Base-by-base conservation (phyloP, 1,284 basidiomycete genomes). In the Polyporus tsugae region DNA sequence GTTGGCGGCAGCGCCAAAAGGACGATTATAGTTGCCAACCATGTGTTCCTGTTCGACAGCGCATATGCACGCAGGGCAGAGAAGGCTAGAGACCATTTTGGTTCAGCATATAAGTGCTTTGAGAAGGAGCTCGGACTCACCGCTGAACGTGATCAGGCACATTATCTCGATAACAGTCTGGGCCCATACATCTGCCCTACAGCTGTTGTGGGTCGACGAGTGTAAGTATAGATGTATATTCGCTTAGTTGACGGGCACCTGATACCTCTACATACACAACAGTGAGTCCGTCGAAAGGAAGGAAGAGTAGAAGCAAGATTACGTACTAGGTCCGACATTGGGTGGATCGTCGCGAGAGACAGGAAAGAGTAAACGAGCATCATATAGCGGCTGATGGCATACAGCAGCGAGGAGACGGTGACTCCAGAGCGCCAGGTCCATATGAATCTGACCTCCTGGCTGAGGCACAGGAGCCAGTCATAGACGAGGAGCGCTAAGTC, bases 271-370 rank as follows among this genome's bases (percentile, higher is more conserved):
- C 22, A 35, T 38, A 38, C 36, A 22, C 17, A 35, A 57, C 35
- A 22, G 22, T 58, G 19, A 38, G 46, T 13, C 10, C 22, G 6
- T 52, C 11, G 15, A 22, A 52, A 25, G 4, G 22, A 11, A 25
- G 22, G 2, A 22, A 4, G 3, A 49, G 46, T n/a, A 9, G 13
- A 22, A 11, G 4, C 2, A 9, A 33, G 17, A 22, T n/a, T 9
- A 35, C 55, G 36, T 38, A 58, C 55, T 19, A 58, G 35, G 55
- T 33, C 33, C 2, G 55, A 58, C 36, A 58, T 58, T 22, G 55
- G 55, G 4, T n/a, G 1, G 19, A 58, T 38, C 0, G 35, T 22
- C 22, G 35, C 33, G 4, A 58, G 2, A 6, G 9, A 10, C 33
- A 58, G 55, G n/a, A 58, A 0, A 35, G 0, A 3, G 4, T 58